These are phyloP conservation scores for Termitomyces sp. DNA, from an alignment of 1,284 basidiomycete species.

Conservation along the genomic window DNA sequence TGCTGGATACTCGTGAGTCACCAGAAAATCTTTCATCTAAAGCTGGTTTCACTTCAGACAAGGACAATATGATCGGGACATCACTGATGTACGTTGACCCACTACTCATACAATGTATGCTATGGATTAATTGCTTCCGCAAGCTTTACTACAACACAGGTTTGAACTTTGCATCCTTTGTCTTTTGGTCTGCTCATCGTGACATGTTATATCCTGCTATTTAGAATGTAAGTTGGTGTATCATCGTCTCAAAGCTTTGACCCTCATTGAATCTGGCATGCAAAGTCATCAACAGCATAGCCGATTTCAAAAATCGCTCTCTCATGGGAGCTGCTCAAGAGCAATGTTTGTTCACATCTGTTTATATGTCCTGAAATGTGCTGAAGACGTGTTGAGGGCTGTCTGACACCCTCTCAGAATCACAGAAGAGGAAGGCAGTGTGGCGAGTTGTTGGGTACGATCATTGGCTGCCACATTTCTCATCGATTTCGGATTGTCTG, in stretches of 20 bases:
- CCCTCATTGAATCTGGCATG: not conserved
- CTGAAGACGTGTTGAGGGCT: not conserved
- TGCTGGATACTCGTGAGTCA: slow-evolving; percentile 59
- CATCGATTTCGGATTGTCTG: not conserved
- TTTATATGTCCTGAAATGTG: not conserved
- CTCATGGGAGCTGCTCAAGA: not conserved
- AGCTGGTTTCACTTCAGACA: not conserved
- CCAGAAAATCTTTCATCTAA: not conserved
- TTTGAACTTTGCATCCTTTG: not conserved
- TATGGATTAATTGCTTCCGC: not conserved
- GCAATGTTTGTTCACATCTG: not conserved
- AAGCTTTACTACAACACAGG: not conserved
- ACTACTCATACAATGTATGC: not conserved
- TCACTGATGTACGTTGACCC: not conserved
- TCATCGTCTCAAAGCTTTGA: not conserved
- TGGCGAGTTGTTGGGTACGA: slow-evolving; percentile 3
- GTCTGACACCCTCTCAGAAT: not conserved
- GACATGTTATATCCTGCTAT: not conserved
- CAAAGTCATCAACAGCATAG: slow-evolving; percentile 1
- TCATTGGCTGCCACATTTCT: not conserved
- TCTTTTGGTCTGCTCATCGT: not conserved
- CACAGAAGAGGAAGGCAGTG: not conserved
- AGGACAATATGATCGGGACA: slow-evolving; percentile 2
- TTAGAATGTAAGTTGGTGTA: not conserved
- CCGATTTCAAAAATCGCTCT: not conserved